Base-by-base conservation (phyloP, 441 rosid species). In the Brassica hybrid region DNA sequence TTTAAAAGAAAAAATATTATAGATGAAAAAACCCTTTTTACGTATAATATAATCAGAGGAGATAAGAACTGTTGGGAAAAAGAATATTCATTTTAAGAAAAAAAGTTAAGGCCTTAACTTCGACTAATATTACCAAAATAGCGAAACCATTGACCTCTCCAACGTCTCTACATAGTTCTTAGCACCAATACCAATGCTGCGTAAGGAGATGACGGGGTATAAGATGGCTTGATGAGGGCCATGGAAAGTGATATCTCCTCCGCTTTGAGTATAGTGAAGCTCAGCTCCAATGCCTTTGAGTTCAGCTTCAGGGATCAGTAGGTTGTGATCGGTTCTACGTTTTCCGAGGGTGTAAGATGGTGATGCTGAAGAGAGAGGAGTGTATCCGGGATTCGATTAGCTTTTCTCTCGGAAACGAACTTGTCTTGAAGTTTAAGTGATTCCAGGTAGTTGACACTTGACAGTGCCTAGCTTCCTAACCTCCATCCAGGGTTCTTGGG, bases 211-310 rank as follows among this genome's bases (percentile, higher is more conserved):
- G 56, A 96, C 86, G 23, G 98, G 99, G 57, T 94, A 96, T 32
- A 94, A 65, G 76, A 94, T 76, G 43, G 98, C 92, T 82, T 92
- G 98, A 79, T 63, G 89, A 13, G 97, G 99, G 71, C 97, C 98
- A 64, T 92, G 98, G 83, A 86, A 94, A 23, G 99, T 94, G 69
- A 96, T 89, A 63, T 92, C 97, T 48, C 99, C 98, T 74, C 98
- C 98, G 87, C 97, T 87, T 79, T 89, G 91, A 3, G 98, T 92
- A 74, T 90, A 89, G 69, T 92, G 91, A 80, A 94, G 98, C 72
- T 91, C 88, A 56, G 96, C 97, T 81, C 97, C 97, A 19, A 91
- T 69, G 65, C 78, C 83, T 21, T 76, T 81, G 66, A 94, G 91
- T 73, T 94, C 94, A 72, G 90, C 74, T 75, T 76, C 69, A 19